A percentile compares a stretch with the other conserved stretches of the same genome.
Evolutionary conservation across 768 basidiomycete genomes (phyloP).

Genomic region (Tulasnella sp.): DNA sequence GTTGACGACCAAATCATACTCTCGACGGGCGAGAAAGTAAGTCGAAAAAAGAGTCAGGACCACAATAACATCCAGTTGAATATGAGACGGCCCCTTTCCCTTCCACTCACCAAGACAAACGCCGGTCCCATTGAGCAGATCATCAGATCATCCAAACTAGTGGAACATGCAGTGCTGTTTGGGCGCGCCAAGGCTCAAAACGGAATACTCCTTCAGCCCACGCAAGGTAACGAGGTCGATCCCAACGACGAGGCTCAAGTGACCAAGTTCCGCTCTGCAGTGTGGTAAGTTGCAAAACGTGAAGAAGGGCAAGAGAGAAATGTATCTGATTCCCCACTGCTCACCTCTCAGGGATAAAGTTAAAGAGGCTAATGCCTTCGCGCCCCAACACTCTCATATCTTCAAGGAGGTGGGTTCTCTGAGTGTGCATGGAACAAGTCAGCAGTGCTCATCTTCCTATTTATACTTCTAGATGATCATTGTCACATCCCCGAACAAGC

Average conservation of each 20-base stretch:
- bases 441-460: not conserved
- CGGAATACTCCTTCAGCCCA: conserved; percentile 34
- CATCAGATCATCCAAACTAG: conserved; percentile 27
- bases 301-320: too few relatives aligned
- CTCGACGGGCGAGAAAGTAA: conserved; percentile 23
- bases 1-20: conserved; percentile 38
- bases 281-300: conserved; percentile 2
- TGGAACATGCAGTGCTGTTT: conserved; percentile 30
- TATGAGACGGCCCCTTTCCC: not conserved
- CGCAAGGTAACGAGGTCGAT: not conserved
- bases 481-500: conserved; percentile 8
- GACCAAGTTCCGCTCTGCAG: conserved; percentile 7
- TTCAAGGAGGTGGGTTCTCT: conserved; percentile 13
- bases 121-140: conserved; percentile 25
- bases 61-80: not conserved
- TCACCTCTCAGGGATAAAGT: not conserved
- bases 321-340: too few relatives aligned
- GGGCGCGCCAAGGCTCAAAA: conserved; percentile 30
- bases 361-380: conserved; percentile 22
- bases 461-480: conserved; percentile 16
- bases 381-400: conserved; percentile 13
- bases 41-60: too few relatives aligned
- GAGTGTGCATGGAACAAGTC: not conserved
- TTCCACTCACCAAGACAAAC: conserved; percentile 20
- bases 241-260: conserved; percentile 1